Percentiles rank a stretch among this genome's conserved stretches.
Conservation (phyloP, 176 grass and related monocot species). For the Saccharum spontaneum region DNA sequence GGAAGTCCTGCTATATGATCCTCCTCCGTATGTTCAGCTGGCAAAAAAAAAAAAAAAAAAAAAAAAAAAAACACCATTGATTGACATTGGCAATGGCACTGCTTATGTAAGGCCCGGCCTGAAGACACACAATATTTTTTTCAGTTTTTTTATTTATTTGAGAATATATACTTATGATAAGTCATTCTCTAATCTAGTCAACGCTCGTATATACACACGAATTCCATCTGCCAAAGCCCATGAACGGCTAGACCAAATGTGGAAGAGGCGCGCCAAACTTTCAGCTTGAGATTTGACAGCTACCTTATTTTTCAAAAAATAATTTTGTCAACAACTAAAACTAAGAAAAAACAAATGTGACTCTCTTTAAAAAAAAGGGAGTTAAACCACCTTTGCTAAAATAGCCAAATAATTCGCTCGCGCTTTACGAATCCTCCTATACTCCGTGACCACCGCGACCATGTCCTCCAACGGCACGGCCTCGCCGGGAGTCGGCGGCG, state of each 20-base stretch:
- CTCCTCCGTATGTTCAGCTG: too few relatives aligned
- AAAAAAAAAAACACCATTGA: too few relatives aligned
- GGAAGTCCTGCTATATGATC: too few relatives aligned
- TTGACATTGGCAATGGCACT: too few relatives aligned
- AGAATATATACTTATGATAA: too few relatives aligned
- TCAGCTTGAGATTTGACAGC: not conserved
- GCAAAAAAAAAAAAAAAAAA: too few relatives aligned
- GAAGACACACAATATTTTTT: not conserved
- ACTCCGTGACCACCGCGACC: not conserved
- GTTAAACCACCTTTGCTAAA: not conserved
- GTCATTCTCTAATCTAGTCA: not conserved
- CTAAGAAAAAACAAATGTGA: not conserved
- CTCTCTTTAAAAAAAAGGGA: not conserved
- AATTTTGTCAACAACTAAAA: not conserved
- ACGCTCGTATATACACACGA: not conserved
- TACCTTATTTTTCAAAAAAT: not conserved
- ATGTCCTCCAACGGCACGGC: slow-evolving; percentile 33
- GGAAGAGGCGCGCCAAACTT: not conserved
- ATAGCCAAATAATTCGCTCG: not conserved
- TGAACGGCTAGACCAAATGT: not conserved
- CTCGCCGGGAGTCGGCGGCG: not conserved
- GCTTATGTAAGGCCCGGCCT: too few relatives aligned
- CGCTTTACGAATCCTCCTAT: not conserved
- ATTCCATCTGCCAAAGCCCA: not conserved
- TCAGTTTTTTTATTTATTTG: not conserved